Conservation (phyloP, 2,329 filamentous ascomycete genomes). For the Fusarium kyushuense region DNA sequence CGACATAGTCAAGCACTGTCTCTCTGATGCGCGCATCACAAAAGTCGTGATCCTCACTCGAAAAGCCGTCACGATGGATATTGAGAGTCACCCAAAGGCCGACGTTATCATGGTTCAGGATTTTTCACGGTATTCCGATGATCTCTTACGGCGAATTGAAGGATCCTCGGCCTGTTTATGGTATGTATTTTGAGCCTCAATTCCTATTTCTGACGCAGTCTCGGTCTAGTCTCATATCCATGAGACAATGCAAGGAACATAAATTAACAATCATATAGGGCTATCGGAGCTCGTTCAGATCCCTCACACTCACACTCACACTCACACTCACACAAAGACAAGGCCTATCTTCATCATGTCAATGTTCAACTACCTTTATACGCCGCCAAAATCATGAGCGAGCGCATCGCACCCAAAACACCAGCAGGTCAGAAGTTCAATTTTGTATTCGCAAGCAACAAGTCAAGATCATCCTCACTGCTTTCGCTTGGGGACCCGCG, state of each 20-base stretch:
- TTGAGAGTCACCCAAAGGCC: slow-evolving; percentile 61
- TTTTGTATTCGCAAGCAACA: slow-evolving; percentile 59
- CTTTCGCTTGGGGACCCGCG: slow-evolving; percentile 54
- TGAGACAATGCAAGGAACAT: background rate
- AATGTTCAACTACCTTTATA: slow-evolving; percentile 70
- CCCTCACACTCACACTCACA: slow-evolving; percentile 54
- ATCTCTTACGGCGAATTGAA: slow-evolving; percentile 51
- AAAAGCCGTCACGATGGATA: slow-evolving; percentile 57
- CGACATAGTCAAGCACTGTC: slow-evolving; percentile 64
- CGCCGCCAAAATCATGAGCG: slow-evolving; percentile 66
- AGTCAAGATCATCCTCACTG: slow-evolving; percentile 52
- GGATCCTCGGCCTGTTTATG: slow-evolving; percentile 74
- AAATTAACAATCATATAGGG: slow-evolving; percentile 48
- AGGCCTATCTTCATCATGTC: slow-evolving; percentile 61
- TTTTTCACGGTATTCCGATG: slow-evolving; percentile 63
- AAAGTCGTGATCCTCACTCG: slow-evolving; percentile 65
- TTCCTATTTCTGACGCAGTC: background rate
- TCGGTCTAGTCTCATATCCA: background rate
- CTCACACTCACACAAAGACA: slow-evolving; percentile 56
- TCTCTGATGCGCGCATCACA: slow-evolving; percentile 63
- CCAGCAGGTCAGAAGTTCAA: slow-evolving; percentile 53
- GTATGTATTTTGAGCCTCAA: slow-evolving; percentile 56
- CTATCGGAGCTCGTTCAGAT: slow-evolving; percentile 58
- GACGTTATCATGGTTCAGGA: slow-evolving; percentile 64
- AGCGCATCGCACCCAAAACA: slow-evolving; percentile 49